These are phyloP conservation scores for Hansenula anomala DNA, from an alignment of 1,139 yeast genomes.

Conservation along the genomic window DNA sequence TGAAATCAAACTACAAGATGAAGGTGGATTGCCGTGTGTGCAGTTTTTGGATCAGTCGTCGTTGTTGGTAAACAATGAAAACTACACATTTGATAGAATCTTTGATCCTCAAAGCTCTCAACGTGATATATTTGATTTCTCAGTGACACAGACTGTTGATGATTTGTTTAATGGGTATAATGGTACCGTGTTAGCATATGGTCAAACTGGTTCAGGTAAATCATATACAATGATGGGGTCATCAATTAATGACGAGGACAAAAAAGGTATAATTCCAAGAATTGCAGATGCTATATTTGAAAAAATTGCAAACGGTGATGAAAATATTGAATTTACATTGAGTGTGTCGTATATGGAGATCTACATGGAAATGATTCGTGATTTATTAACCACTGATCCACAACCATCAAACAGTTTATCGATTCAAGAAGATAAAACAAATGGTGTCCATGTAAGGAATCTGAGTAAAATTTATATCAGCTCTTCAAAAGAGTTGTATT, in stretches of 20 bases:
- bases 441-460: constrained; percentile 71
- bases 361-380: constrained; percentile 72
- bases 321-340: constrained; percentile 61
- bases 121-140: constrained; percentile 55
- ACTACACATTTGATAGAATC: constrained; percentile 64
- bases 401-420: constrained; percentile 31
- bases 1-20: constrained; percentile 27
- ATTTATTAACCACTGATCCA: constrained; percentile 25
- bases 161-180: constrained; percentile 77
- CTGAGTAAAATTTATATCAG: constrained; percentile 59
- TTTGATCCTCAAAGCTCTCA: constrained; percentile 51
- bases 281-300: constrained; percentile 64
- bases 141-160: constrained; percentile 52
- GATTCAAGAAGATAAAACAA: constrained; percentile 61
- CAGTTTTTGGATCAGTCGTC: constrained; percentile 29
- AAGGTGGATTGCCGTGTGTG: constrained; percentile 21
- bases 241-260: constrained; percentile 33
- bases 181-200: constrained; percentile 83
- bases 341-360: constrained; percentile 78
- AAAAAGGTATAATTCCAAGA: constrained; percentile 68
- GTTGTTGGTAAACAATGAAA: constrained; percentile 23
- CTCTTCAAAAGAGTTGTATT: constrained; percentile 52
- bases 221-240: constrained; percentile 83
- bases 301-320: constrained; percentile 44
- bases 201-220: constrained; percentile 88